These are phyloP conservation scores for Syzygium malaccense DNA, from an alignment of 441 rosid species.

Conservation along the genomic window DNA sequence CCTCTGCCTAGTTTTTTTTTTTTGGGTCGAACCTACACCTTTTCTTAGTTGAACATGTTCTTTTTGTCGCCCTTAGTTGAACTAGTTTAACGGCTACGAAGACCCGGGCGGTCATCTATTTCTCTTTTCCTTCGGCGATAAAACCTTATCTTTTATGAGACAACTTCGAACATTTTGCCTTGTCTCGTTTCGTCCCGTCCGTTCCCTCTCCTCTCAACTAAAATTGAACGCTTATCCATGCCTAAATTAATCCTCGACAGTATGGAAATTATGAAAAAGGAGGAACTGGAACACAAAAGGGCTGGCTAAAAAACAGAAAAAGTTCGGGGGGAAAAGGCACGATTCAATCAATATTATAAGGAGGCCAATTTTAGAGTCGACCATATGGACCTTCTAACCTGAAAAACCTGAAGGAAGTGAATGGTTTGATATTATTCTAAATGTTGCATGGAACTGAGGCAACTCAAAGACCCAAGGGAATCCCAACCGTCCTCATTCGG, in stretches of 20 bases:
- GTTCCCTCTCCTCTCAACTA: neutral
- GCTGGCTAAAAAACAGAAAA: neutral
- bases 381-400: neutral
- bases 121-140: neutral
- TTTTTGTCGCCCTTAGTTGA: neutral
- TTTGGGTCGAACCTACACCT: neutral
- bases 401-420: neutral
- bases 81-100: neutral
- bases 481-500: neutral
- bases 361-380: neutral
- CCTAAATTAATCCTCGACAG: neutral
- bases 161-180: neutral
- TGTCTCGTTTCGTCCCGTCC: neutral
- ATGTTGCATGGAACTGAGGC: neutral
- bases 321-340: neutral
- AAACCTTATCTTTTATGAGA: neutral
- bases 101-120: neutral
- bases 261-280: neutral
- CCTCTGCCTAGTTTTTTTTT: neutral
- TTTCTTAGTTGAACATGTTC: neutral
- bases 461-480: neutral
- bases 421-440: neutral
- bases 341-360: neutral
- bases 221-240: neutral
- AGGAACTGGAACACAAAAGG: neutral